These are phyloP conservation scores for Fomitopsis serialis DNA, from an alignment of 768 basidiomycete species.

Conservation along the genomic window DNA sequence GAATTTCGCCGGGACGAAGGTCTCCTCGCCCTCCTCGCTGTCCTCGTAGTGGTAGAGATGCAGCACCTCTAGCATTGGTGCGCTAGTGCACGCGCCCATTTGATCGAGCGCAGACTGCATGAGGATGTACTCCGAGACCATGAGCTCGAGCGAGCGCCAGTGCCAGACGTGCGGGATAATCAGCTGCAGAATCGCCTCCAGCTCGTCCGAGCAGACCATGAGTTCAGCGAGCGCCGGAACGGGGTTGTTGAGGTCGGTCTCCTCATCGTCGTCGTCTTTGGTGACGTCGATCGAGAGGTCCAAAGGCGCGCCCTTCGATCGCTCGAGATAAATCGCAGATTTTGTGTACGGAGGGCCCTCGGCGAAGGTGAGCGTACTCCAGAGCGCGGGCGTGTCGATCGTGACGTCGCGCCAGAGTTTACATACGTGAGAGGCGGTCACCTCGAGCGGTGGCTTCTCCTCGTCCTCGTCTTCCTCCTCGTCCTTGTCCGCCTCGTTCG, in stretches of 20 bases:
- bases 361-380: conserved; percentile 44
- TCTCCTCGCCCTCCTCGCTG: conserved; percentile 30
- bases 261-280: conserved; percentile 17
- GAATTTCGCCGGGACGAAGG: conserved; percentile 31
- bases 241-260: conserved; percentile 9
- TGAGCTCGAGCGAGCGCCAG: conserved; percentile 48
- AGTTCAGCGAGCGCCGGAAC: conserved; percentile 5
- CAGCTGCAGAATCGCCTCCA: conserved; percentile 23
- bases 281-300: conserved; percentile 40
- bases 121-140: conserved; percentile 36
- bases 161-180: conserved; percentile 48
- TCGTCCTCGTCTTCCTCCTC: conserved; percentile 9
- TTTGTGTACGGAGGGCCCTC: conserved; percentile 38
- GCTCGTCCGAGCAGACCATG: conserved; percentile 7
- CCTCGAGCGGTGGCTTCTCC: conserved; percentile 36
- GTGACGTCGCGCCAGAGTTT: conserved; percentile 50
- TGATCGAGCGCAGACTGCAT: conserved; percentile 31
- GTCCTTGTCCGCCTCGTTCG: conserved; percentile 21
- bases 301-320: conserved; percentile 51
- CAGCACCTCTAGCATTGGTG: conserved; percentile 50
- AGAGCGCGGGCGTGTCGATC: conserved; percentile 48
- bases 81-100: conserved; percentile 34
- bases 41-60: conserved; percentile 52
- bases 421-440: conserved; percentile 60
- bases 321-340: conserved; percentile 41